These are phyloP conservation scores for Trichoderma sp. DNA, from an alignment of 2,329 filamentous ascomycete genomes.

Conservation along the genomic window DNA sequence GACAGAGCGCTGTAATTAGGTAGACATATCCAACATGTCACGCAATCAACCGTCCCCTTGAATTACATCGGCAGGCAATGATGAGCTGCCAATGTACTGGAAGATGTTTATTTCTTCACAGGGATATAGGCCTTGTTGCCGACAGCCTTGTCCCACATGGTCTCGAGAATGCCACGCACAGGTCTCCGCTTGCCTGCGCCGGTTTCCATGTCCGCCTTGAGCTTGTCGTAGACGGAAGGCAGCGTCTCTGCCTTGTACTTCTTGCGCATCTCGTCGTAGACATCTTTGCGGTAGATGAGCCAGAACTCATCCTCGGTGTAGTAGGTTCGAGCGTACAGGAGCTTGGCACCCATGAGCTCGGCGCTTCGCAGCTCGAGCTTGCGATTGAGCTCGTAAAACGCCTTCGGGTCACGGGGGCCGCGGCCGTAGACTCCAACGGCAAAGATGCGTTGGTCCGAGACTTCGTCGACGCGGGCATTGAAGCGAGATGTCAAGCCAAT, in stretches of 20 bases:
- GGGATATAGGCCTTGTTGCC: conserved; percentile 31
- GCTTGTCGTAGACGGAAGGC: conserved; percentile 52
- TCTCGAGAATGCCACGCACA: conserved; percentile 29
- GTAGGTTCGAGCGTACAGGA: conserved; percentile 55
- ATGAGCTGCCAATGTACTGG: neutral
- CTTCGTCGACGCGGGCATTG: conserved; percentile 31
- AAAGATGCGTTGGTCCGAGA: conserved; percentile 36
- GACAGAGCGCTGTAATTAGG: conserved; percentile 9
- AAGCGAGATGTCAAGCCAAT: conserved; percentile 34
- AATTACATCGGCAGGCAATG: neutral
- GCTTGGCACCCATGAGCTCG: conserved; percentile 52
- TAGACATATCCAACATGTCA: conserved; percentile 12
- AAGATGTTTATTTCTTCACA: conserved; percentile 24
- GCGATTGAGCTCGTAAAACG: conserved; percentile 47
- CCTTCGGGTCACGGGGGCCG: conserved; percentile 33
- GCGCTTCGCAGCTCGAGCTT: conserved; percentile 47
- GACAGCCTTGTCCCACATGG: conserved; percentile 30
- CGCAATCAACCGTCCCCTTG: neutral
- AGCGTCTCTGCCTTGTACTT: conserved; percentile 49
- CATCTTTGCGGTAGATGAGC: conserved; percentile 47
- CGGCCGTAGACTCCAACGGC: conserved; percentile 47
- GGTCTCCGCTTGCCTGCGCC: conserved; percentile 28
- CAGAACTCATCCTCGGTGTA: conserved; percentile 53
- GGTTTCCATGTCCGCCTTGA: conserved; percentile 37
- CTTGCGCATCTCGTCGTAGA: conserved; percentile 46